phyloP scores from a whole-genome alignment of 352 stramenopile species.

The Phytophthora sp. region DNA sequence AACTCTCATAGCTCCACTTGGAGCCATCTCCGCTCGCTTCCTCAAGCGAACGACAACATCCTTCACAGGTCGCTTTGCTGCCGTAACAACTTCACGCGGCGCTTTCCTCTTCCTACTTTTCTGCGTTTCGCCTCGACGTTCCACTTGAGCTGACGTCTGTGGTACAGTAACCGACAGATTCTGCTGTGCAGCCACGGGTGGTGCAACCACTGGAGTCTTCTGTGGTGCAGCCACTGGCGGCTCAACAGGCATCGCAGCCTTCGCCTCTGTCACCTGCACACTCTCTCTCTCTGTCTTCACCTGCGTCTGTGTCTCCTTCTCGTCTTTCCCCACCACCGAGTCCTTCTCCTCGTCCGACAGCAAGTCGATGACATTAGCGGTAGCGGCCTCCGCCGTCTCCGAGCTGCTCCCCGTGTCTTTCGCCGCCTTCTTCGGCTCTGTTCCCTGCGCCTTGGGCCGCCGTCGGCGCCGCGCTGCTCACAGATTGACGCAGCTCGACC shows the following conservation, averaged over 20 bases:
- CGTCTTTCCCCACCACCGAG: neutral
- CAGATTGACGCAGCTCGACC: no score
- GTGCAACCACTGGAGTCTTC: no score
- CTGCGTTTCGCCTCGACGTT: no score
- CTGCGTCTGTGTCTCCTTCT: neutral
- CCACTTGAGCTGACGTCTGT: no score
- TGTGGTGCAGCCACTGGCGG: no score
- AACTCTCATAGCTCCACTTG: neutral
- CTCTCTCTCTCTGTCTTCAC: neutral
- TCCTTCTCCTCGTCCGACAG: slow-evolving; percentile 13
- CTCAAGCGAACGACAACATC: slow-evolving; percentile 1
- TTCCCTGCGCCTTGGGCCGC: no score
- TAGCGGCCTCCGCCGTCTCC: neutral
- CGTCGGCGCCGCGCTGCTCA: no score
- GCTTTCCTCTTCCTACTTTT: slow-evolving; percentile 5
- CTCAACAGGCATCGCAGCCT: no score
- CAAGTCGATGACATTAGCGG: slow-evolving; percentile 2
- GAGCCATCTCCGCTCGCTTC: slow-evolving; percentile 1
- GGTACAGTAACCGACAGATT: no score
- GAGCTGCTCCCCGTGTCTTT: neutral
- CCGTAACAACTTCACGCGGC: neutral
- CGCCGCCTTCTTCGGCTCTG: slow-evolving; percentile 12
- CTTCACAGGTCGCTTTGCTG: neutral
- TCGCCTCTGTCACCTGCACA: neutral
- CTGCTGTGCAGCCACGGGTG: no score